Conservation (phyloP, 306 rosid species). For the Lotus japonicus region DNA sequence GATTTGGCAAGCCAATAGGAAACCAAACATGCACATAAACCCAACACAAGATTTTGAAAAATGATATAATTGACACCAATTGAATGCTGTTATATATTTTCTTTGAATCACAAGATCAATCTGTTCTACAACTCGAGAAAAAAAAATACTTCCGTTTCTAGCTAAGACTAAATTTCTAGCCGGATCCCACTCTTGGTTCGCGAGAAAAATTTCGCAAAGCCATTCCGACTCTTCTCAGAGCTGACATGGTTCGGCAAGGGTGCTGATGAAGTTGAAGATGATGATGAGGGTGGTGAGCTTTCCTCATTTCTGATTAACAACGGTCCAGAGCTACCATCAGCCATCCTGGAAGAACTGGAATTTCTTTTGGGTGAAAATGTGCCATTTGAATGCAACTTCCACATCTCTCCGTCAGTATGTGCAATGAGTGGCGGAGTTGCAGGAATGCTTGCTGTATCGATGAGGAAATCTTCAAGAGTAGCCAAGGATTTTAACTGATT, state of each 20-base stretch:
- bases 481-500: conserved; percentile 82
- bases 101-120: conserved; percentile 15
- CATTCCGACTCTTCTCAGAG: conserved; percentile 74
- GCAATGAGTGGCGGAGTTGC: conserved; percentile 36
- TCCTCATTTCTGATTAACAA: conserved; percentile 36
- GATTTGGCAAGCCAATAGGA: no score
- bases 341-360: conserved; percentile 31
- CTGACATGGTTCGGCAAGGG: conserved; percentile 38
- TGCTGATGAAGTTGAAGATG: conserved; percentile 40
- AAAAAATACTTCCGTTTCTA: conserved; percentile 4
- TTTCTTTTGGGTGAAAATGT: conserved; percentile 71
- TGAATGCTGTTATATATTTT: neutral
- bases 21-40: neutral
- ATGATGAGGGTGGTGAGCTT: conserved; percentile 40
- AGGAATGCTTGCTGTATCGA: conserved; percentile 56
- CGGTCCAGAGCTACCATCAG: conserved; percentile 36
- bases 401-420: conserved; percentile 37
- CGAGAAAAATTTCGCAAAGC: conserved; percentile 91
- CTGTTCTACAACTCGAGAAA: conserved; percentile 25
- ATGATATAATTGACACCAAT: neutral
- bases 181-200: conserved; percentile 85
- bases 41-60: neutral
- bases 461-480: conserved; percentile 80
- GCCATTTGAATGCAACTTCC: conserved; percentile 57
- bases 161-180: conserved; percentile 50